These are phyloP conservation scores for Paracamarosporium sp. DNA, from an alignment of 2,329 filamentous ascomycete genomes.

Conservation along the genomic window DNA sequence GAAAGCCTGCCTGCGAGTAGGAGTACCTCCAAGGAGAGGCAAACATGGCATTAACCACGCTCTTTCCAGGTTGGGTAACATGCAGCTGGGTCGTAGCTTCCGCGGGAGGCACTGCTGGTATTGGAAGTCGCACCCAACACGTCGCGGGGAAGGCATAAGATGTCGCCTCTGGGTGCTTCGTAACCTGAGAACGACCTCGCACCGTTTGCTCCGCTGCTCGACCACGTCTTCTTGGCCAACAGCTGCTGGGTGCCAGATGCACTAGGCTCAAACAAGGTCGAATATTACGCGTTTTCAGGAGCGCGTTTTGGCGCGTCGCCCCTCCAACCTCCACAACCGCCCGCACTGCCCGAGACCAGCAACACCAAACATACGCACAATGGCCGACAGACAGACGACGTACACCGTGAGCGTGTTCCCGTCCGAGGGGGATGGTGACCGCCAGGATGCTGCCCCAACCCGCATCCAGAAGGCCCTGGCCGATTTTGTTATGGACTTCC, in stretches of 20 bases:
- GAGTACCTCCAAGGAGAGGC: no score
- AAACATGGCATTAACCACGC: no score
- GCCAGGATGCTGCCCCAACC: constrained; percentile 40
- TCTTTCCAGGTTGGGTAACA: no score
- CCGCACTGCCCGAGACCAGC: constrained; percentile 7
- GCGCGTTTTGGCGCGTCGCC: constrained; percentile 9
- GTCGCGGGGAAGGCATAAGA: no score
- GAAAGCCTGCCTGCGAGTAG: no score
- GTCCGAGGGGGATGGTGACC: constrained; percentile 44
- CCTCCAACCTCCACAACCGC: constrained; percentile 1
- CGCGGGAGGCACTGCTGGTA: no score
- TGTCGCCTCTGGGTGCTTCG: no score
- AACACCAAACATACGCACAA: constrained; percentile 13
- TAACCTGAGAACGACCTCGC: no score
- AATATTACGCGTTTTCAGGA: constrained; percentile 5
- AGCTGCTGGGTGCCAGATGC: neutral
- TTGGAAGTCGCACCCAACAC: no score
- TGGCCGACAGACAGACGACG: constrained; percentile 77
- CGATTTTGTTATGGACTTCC: constrained; percentile 91
- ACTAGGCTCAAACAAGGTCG: neutral
- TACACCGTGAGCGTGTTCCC: constrained; percentile 84
- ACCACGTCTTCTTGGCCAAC: no score
- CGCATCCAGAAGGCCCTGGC: constrained; percentile 78
- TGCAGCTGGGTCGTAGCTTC: no score
- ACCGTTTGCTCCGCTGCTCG: no score